Base-by-base conservation (phyloP, 352 stramenopile genomes). In the Globisporangium takayamanum region DNA sequence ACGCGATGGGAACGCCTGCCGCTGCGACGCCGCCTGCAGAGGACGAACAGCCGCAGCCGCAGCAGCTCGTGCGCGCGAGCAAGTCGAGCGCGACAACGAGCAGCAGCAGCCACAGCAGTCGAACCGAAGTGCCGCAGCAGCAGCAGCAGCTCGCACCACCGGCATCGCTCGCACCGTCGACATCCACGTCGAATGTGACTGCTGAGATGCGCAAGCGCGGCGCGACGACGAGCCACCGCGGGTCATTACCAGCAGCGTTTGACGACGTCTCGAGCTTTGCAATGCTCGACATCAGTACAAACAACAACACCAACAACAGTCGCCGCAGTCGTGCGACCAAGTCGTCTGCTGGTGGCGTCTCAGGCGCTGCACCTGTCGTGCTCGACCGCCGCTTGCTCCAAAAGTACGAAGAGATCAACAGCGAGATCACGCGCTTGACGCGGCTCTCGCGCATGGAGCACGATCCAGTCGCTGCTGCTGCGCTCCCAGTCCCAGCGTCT, bases 331-430 rank as follows among this genome's bases (percentile, higher is more conserved):
- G 44, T 10, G 44, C n/a, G 44, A 49, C 41, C 15, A 46, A 46
- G 18, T 46, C 41, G 41, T 46, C 41, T n/a, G 26, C 33, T 33
- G 28, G 30, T 39, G 22, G 18, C 45, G 18, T 46, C 41, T 46
- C 44, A 8, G 44, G 8, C 44, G 28, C 46, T 16, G 22, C 25
- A 3, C 12, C 66, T 26, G 63, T 80, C 39, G 75, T 84, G 39
- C 50, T 91, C 46, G 80, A 91, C 56, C 78, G 80, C 1, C 74
- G 75, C 5, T 63, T 92, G 51, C 59, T 92, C 16, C 74, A 87
- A 5, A 79, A 87, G 53, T 92, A 88, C 61, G 80, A 92, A 46
- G 72, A 86, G 51, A 76, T 92, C 54, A 92, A 87, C 58, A 61
- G 80, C 44, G 82, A 89, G 60, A 89, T 92, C 51, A 70, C 88